Evolutionary conservation across 208 protist species (phyloP).

Genomic region (Leishmania arabica): DNA sequence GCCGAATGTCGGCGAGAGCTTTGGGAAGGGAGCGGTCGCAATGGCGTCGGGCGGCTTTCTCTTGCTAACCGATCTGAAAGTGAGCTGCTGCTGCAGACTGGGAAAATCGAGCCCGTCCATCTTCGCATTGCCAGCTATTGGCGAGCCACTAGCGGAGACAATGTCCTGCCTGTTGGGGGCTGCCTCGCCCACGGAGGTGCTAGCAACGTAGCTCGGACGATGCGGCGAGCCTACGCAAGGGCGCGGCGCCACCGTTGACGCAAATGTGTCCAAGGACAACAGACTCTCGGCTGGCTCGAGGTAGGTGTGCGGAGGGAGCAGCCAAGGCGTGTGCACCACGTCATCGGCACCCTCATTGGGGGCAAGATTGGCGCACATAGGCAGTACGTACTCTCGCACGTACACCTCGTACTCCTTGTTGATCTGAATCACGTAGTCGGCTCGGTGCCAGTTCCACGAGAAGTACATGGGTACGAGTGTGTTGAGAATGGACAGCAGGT

Average conservation of each 20-base stretch:
- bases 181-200: background rate
- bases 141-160: background rate
- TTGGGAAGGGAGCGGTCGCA: background rate
- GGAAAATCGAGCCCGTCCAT: background rate
- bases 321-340: conserved; percentile 40
- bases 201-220: background rate
- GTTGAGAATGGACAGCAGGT: conserved; percentile 79
- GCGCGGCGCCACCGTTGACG: background rate
- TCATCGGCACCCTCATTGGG: conserved; percentile 66
- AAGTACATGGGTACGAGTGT: conserved; percentile 87
- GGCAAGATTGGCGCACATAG: conserved; percentile 57
- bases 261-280: conserved; percentile 18
- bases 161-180: background rate
- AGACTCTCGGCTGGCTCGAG: conserved; percentile 20
- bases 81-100: background rate
- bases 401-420: conserved; percentile 84
- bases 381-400: conserved; percentile 71
- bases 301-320: conserved; percentile 38
- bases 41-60: background rate
- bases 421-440: conserved; percentile 82
- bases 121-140: background rate
- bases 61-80: background rate
- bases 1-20: background rate
- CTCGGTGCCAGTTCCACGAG: conserved; percentile 87
- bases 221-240: background rate